Evolutionary conservation across 306 rosid genomes (phyloP), one percentile per base, ranked within the genome.

Genomic region (Sphenostylis stenocarpa): DNA sequence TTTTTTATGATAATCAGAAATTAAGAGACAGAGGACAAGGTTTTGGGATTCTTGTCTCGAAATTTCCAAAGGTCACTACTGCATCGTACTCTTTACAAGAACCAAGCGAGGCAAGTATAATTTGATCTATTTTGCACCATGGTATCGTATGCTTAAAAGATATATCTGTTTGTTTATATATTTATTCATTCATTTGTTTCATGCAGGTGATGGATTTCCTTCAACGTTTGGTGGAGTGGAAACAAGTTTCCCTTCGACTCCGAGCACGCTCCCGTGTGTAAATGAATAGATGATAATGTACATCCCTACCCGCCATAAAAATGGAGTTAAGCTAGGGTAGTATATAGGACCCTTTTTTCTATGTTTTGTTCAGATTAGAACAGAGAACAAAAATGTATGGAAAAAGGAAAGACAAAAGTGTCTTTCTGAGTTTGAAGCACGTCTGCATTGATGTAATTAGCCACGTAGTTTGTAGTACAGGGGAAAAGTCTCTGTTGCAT

Each of bases 21-120:
- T 51, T 94, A 69, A 85, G 88, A 84, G 97, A 92, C 55, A 89
- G 96, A 82, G 96, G 91, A 80, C 98, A 94, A 88, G 98, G 98
- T 53, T 87, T 89, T 60, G 98, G 98, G 60, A 90, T 94, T 85
- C 90, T 94, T 14, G 98, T 94, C 56, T 89, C 98, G 3, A 92
- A 92, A 78, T 83, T 80, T 83, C 98, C 98, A 31, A 94, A 90
- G 80, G 98, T 90, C 19, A 94, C 98, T 11, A 78, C 44, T 74
- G 98, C 98, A 44, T 87, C 95, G 61, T 94, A 94, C 85, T 86
- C 98, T 67, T 81, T 94, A 65, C 93, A 89, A 72, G 98, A 94
- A 69, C 98, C 98, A 6, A 80, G 84, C 44, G 97, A 94, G 98
- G 98, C 86, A 91, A 86, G 94, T 77, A 80, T 36, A 55, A 16